Conservation (phyloP, 805 yeast species). For the Barnettozyma siamensis region DNA sequence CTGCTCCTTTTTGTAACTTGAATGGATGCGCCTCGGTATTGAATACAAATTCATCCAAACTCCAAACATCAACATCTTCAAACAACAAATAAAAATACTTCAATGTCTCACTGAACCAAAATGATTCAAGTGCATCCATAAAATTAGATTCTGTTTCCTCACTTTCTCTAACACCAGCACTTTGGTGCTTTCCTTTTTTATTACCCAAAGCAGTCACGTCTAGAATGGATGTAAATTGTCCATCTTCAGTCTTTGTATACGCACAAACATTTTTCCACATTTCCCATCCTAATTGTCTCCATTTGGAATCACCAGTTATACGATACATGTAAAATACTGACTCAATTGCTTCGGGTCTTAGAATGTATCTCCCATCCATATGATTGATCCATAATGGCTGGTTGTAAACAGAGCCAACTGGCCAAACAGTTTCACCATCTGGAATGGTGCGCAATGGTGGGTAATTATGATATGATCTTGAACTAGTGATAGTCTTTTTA, state of each 20-base stretch:
- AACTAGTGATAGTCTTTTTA: neutral
- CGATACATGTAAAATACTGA: conserved; percentile 54
- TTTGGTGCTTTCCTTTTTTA: neutral
- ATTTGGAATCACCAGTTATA: conserved; percentile 51
- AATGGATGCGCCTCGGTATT: conserved; percentile 64
- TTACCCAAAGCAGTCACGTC: conserved; percentile 29
- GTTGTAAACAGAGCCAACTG: conserved; percentile 6
- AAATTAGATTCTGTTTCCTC: conserved; percentile 16
- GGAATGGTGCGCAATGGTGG: neutral
- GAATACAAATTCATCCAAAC: conserved; percentile 48
- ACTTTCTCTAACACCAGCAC: neutral
- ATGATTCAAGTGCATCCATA: conserved; percentile 38
- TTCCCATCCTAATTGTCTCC: conserved; percentile 51
- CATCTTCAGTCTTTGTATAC: conserved; percentile 26
- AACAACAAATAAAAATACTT: conserved; percentile 50
- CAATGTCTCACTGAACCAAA: conserved; percentile 56
- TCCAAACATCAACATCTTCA: conserved; percentile 35
- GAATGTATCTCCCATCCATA: conserved; percentile 34
- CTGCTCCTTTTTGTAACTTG: conserved; percentile 15
- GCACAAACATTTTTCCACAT: conserved; percentile 37
- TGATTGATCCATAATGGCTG: conserved; percentile 25
- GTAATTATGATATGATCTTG: neutral
- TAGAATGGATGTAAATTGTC: conserved; percentile 33
- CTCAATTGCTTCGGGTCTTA: conserved; percentile 59
- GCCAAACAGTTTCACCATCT: neutral